Evolutionary conservation across 495 filamentous ascomycete species (phyloP), one percentile per base, ranked within the genome.

Genomic region (Viridothelium virens): DNA sequence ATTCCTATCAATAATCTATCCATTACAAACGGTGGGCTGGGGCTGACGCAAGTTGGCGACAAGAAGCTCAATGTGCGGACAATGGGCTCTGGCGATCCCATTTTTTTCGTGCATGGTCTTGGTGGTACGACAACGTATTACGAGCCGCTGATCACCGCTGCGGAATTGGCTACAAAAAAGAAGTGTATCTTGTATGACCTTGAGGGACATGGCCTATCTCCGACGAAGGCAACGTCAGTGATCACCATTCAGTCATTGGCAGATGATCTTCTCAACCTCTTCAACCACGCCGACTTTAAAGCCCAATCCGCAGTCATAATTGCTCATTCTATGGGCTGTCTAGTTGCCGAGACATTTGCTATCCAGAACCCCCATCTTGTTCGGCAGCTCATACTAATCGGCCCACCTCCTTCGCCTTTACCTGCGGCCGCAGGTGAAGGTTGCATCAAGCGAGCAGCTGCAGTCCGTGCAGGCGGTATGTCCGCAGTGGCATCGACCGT

Each of bases 151-250:
- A 72, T 81, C 48, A 33, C 74, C 16, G 31, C 65, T 1, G 56
- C 77, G 2, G 56, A 66, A 38, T 68, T 76, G 16, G 33, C 53
- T 33, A 14, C 25, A 53, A 53, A 53, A 36, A 59, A 59, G 3
- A 59, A 59, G 14, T 59, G 68, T 59, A 41, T 70, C 65, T 71
- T 79, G 31, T 80, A 74, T 62, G 83, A 85, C 68, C 75, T 85
- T 2, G 83, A 85, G 70, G 83, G 83, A 5, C 83, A 83, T 68
- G 83, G 83, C 2, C 70, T 80, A 18, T 79, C 78, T 46, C 75
- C 82, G 14, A 78, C 83, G 3, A 72, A 76, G 39, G 75, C 81
- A 37, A 67, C 75, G 44, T 77, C 74, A 66, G 66, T 71, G 16
- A 63, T 79, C 41, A 76, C 69, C 62, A 74, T 84, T 38, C 50